These are phyloP conservation scores for Termitomyces bulborhizus DNA, from an alignment of 768 basidiomycete genomes.

Conservation along the genomic window DNA sequence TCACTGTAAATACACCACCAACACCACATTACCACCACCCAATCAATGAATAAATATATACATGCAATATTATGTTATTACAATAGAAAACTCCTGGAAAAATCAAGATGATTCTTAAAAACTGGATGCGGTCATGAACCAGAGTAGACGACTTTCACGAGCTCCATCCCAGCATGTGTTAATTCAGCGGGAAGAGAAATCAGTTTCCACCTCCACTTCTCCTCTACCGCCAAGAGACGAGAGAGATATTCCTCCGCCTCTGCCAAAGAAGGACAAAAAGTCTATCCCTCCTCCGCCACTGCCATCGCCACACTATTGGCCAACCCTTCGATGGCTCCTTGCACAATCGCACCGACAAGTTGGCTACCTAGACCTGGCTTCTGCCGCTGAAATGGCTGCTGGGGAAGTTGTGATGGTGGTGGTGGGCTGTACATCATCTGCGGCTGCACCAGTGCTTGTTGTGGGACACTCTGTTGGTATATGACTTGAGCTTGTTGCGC, in stretches of 20 bases:
- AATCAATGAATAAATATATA: constrained; percentile 24
- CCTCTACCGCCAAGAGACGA: background rate
- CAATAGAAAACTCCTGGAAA: constrained; percentile 17
- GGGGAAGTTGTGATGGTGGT: background rate
- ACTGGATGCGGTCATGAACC: background rate
- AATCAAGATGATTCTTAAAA: constrained; percentile 27
- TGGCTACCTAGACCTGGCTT: background rate
- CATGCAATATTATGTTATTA: constrained; percentile 33
- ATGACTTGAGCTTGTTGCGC: background rate
- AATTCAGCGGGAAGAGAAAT: background rate
- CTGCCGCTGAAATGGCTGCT: background rate
- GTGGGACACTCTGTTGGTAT: background rate
- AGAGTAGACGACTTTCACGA: background rate
- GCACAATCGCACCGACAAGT: background rate
- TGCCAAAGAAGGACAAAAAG: background rate
- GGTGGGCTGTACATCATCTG: background rate
- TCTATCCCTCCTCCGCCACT: background rate
- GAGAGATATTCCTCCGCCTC: background rate
- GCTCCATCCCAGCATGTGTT: background rate
- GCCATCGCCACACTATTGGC: background rate
- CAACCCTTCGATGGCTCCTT: background rate
- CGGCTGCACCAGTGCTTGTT: background rate
- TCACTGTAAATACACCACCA: no score
- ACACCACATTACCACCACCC: no score
- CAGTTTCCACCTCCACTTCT: constrained; percentile 27